These are phyloP conservation scores for Yamadazyma aaseri DNA, from an alignment of 1,139 yeast genomes.

Conservation along the genomic window DNA sequence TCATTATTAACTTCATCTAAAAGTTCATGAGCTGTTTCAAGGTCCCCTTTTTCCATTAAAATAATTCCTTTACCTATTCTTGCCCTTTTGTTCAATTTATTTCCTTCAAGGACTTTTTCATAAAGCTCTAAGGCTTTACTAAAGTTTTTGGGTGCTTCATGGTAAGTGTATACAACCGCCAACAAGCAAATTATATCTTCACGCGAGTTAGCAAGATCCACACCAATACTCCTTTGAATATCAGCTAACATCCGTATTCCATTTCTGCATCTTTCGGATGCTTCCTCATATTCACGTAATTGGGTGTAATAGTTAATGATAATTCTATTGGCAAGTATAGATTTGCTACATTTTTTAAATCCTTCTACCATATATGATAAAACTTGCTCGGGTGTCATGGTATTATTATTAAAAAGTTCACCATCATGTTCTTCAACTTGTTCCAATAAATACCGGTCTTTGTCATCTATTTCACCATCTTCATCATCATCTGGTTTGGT, in stretches of 20 bases:
- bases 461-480: constrained; percentile 19
- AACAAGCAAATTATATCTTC: constrained; percentile 62
- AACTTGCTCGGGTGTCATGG: constrained; percentile 49
- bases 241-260: constrained; percentile 60
- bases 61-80: constrained; percentile 82
- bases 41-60: constrained; percentile 61
- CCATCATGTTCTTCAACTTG: constrained; percentile 13
- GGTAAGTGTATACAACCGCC: constrained; percentile 77
- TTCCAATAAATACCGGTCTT: constrained; percentile 15
- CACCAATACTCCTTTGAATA: constrained; percentile 45
- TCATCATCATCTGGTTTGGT: constrained; percentile 12
- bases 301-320: constrained; percentile 60
- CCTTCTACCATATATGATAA: constrained; percentile 56
- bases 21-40: constrained; percentile 50
- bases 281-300: constrained; percentile 62
- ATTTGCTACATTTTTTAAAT: constrained; percentile 42
- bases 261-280: constrained; percentile 57
- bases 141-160: constrained; percentile 88
- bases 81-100: constrained; percentile 53
- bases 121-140: constrained; percentile 71
- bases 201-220: constrained; percentile 49
- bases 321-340: constrained; percentile 65
- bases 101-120: constrained; percentile 54
- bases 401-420: constrained; percentile 2
- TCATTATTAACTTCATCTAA: constrained; percentile 50